phyloP scores from a whole-genome alignment of 352 stramenopile species.

The Thalassiosira mediterranea region DNA sequence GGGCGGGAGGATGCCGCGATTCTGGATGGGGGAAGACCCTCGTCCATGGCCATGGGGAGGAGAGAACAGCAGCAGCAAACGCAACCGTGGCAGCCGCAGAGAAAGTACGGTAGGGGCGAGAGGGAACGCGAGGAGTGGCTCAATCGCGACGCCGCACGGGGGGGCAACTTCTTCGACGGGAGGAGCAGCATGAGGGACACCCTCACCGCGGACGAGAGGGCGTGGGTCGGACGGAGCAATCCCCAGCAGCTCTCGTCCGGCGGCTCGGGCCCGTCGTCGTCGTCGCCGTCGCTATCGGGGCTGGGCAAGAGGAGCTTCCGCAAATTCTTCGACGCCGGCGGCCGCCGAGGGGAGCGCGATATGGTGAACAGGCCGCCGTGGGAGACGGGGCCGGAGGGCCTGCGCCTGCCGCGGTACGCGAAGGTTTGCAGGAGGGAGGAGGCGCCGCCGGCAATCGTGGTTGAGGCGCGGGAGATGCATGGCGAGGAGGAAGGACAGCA shows the following conservation, averaged over 20 bases:
- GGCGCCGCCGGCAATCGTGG: not conserved
- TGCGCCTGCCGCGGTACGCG: constrained; percentile 45
- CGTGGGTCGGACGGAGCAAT: constrained; percentile 2
- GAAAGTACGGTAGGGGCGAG: constrained; percentile 12
- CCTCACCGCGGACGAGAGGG: constrained; percentile 19
- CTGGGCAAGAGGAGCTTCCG: constrained; percentile 22
- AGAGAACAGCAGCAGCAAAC: not conserved
- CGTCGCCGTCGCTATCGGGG: constrained; percentile 8
- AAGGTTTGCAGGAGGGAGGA: constrained; percentile 3
- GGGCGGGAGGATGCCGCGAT: not conserved
- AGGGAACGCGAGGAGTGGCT: constrained; percentile 25
- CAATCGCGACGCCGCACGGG: constrained; percentile 21
- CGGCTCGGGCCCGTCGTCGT: not conserved
- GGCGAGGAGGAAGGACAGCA: constrained; percentile 9
- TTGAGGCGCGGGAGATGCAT: no score
- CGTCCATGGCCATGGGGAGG: not conserved
- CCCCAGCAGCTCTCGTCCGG: not conserved
- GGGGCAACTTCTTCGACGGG: constrained; percentile 33
- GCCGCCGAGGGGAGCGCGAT: not conserved
- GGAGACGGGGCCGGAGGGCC: constrained; percentile 45
- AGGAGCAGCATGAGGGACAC: constrained; percentile 27
- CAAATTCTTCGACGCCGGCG: constrained; percentile 16
- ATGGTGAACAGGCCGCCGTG: constrained; percentile 25
- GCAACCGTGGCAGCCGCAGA: not conserved
- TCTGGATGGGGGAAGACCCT: not conserved